Evolutionary conservation across 768 basidiomycete genomes (phyloP), one percentile per base, ranked within the genome.

Genomic region (Polyporus arcularius): DNA sequence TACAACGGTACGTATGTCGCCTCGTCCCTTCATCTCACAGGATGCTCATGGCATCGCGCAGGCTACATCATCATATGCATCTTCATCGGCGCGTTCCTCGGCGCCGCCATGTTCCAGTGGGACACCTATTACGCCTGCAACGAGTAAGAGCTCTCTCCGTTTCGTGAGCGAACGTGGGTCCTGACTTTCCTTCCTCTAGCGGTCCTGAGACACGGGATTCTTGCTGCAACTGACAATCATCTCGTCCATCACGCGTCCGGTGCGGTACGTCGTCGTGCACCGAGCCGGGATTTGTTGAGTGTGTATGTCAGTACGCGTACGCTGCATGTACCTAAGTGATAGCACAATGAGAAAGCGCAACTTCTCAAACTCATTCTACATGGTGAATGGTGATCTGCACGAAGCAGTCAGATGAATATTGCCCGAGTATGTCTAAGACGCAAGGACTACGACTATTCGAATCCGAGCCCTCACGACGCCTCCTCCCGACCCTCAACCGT

Each of bases 41-140:
- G n/a, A 4, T 21, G 46, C 11, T 2, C 18, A 47, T 18, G n/a
- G 21, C 47, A 2, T 5, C 1, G 9, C 10, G 2, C 52, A 53
- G 52, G 52, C 35, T 53, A 53, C 21, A 40, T 53, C 52, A 53
- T 53, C 52, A 53, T 53, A 18, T 53, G 38, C 26, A 53, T 53
- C 7, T 53, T 53, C 52, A 32, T 53, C n/a, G 52, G 52, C 15
- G 52, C 38, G 3, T 53, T 53, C 52, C 35, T 53, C 39, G 52
- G 52, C 38, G 52, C 52, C 15, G n/a, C 21, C 39, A 16, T 41
- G 18, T 53, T 53, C 52, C 52, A 53, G 15, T 41, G 38, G 8
- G 52, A 53, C 38, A 53, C 52, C n/a, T 53, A 52, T 35, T 18
- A 28, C 16, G 21, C n/a, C 21, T 9, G 14, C 10, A n/a, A 4